Base-by-base conservation (phyloP, 163 green algal genomes). In the Scenedesmus sp. region DNA sequence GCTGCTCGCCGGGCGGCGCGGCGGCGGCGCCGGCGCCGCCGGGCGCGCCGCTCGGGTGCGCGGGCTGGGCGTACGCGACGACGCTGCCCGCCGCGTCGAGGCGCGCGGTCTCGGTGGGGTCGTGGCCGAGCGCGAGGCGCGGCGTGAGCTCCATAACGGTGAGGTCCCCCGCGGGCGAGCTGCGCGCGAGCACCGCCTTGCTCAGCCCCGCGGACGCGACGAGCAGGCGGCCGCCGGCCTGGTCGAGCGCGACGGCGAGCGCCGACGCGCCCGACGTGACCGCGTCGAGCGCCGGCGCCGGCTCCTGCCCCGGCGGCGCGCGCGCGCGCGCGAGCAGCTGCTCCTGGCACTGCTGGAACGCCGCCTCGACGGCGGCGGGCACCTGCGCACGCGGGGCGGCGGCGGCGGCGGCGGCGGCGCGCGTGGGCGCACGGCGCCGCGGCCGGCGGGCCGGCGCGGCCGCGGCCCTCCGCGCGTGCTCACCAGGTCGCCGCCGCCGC, bases 111-210 rank as follows among this genome's bases (percentile, higher is more conserved):
- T 77, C 69, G 31, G 53, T 47, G 1, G 54, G 4, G 22, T 77
- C 54, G 42, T 66, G 54, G 1, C 69, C 69, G 2, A 77, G 56
- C 5, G 50, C 69, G 3, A 77, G 54, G 15, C 58, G 22, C 14
- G 69, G 69, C 1, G 51, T 29, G 1, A 77, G 69, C 39, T 77
- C 69, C 36, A 77, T 58, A 15, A 77, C 69, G 15, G 69, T 77
- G 5, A 77, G 14, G 3, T 48, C 24, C 22, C 69, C 53, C 24
- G 69, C 9, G 14, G 69, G 36, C 7, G 69, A 58, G 10, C 22
- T 56, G 2, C 69, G 69, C 18, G 54, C 69, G 4, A 77, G 34
- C 24, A 77, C 54, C 24, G 54, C 69, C 28, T 53, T 67, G 15
- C 69, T 67, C 1, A 77, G 39, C 3, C 69, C 69, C 13, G 69